Base-by-base conservation (phyloP, 306 rosid species). In the Rosa persica region DNA sequence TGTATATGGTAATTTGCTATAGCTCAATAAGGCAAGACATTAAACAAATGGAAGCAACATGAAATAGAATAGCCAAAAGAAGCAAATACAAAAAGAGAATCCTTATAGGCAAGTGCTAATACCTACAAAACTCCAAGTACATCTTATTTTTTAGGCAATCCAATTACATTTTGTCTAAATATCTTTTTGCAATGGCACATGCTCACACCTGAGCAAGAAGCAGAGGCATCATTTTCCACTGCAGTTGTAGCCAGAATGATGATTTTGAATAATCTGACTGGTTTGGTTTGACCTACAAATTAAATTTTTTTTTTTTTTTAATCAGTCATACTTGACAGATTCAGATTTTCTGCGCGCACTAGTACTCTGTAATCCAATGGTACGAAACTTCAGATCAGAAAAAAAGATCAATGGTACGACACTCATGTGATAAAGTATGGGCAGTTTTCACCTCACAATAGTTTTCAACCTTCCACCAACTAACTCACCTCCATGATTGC, bases 221-320 rank as follows among this genome's bases (percentile, higher is more conserved):
- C 34, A 52, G 46, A 34, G 12, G 48, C 76, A 72, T 51, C 58
- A 51, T 8, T 72, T 74, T 30, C 23, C 55, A 57, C 51, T 57
- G 27, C 67, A 49, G 47, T 12, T 5, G 65, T 20, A 36, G 36
- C 76, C 72, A 80, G 68, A 72, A 19, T 57, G 71, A 73, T 16
- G 25, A 66, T 66, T 66, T 78, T 60, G 42, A 77, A 65, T 22
- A 75, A 34, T 39, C n/a, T 9, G 70, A 67, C 73, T 34, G 19
- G 51, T 71, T 70, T 76, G 74, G 58, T 76, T 70, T 76, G 75
- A 22, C 73, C 38, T 20, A 0, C 25, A 62, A 79, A n/a, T n/a
- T n/a, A n/a, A 58, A 8, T 76, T 42, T 70, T 70, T 47, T 70
- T 70, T 70, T 47, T 61, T 27, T 2, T 51, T 38, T 20, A 40